Base-by-base conservation (phyloP, 2,329 filamentous ascomycete species). In the Madurella mycetomatis region DNA sequence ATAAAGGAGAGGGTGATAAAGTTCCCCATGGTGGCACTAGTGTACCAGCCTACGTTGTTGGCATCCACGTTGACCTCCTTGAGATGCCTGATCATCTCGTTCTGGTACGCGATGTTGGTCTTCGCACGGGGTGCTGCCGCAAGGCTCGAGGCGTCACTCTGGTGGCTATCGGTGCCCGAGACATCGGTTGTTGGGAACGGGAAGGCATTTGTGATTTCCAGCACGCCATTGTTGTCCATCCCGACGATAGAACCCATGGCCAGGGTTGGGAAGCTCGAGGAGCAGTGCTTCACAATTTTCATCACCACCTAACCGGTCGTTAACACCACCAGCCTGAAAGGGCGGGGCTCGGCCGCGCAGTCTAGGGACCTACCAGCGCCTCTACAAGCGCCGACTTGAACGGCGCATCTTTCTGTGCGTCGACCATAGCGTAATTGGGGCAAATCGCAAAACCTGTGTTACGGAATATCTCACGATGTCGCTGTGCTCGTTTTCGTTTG, bases 21-120 rank as follows among this genome's bases (percentile, higher is more conserved):
- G 80, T 96, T 97, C 73, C 94, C 94, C 89, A 99, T 95, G 73
- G 91, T 96, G 60, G 92, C 90, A 77, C 91, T 96, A 56, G 91
- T 96, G 78, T 99, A 99, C 92, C 92, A 99, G 67, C 94, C 94
- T 57, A 95, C 90, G 67, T 90, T 95, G 79, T 97, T 96, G 62
- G 94, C 94, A 72, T 99, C 94, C 56, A 97, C 89, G 72, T 97
- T 99, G 68, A 99, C 94, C 75, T 97, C 94, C 72, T 92, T 88
- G 60, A 97, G 78, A 73, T 94, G 91, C 69, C 91, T 88, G 73
- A 99, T 92, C 92, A 97, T 97, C 74, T 99, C 94, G 62, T 84
- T 86, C 77, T 96, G 90, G 76, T 99, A 97, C 64, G 80, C 75
- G 18, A 86, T 80, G 73, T 95, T 96, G 67, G 88, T 83, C 79